Evolutionary conservation across 345 rosid species (phyloP).

Genomic region (Pistacia vera): DNA sequence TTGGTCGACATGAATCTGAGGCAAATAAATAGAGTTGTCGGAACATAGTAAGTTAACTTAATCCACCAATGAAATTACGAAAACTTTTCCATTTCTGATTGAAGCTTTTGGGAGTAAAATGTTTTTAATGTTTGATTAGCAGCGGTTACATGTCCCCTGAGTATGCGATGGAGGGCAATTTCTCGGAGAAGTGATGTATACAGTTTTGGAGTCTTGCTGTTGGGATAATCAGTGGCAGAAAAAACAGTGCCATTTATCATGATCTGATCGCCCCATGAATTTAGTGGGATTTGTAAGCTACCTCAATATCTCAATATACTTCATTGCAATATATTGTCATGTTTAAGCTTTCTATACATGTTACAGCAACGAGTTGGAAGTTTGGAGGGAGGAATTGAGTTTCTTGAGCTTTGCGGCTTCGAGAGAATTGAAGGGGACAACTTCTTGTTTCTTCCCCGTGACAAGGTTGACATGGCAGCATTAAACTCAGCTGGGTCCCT

Average conservation of each 20-base stretch:
- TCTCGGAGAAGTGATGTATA: conserved; percentile 21
- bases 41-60: background rate
- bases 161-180: conserved; percentile 20
- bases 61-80: background rate
- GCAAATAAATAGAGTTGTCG: background rate
- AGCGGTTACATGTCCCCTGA: conserved; percentile 17
- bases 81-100: background rate
- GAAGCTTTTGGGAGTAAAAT: background rate
- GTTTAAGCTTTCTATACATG: background rate
- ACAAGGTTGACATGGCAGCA: conserved; percentile 45
- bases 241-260: conserved; percentile 3
- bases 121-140: background rate
- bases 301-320: background rate
- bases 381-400: conserved; percentile 57
- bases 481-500: conserved; percentile 55
- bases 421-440: conserved; percentile 50
- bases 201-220: conserved; percentile 14
- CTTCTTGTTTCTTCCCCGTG: conserved; percentile 51
- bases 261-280: conserved; percentile 1
- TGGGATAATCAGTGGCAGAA: conserved; percentile 15
- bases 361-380: conserved; percentile 66
- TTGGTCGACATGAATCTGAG: background rate
- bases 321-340: background rate
- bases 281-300: conserved; percentile 11
- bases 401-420: conserved; percentile 89